These are phyloP conservation scores for Dictyostelium discoideum DNA, from an alignment of 78 protist genomes.

Conservation along the genomic window DNA sequence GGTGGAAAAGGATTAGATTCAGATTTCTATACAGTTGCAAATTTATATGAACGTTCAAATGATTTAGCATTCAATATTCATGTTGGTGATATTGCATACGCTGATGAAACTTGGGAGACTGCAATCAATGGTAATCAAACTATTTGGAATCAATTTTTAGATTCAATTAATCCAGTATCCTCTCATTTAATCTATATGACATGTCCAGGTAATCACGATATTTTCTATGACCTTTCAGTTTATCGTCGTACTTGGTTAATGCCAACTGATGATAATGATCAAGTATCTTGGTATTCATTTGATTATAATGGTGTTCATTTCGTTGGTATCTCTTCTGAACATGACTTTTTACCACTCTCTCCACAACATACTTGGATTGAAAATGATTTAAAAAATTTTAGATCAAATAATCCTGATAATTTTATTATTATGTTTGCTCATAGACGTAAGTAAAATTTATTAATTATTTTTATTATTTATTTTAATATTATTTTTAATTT, in stretches of 20 bases:
- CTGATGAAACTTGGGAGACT: slow-evolving; percentile 18
- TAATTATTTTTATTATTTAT: too few species aligned
- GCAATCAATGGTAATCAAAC: slow-evolving; percentile 47
- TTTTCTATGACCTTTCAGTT: slow-evolving; percentile 14
- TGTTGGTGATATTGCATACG: slow-evolving; percentile 75
- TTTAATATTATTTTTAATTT: too few species aligned
- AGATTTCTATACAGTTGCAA: not conserved
- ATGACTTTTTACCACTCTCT: slow-evolving; percentile 16
- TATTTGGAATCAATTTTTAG: slow-evolving; percentile 33
- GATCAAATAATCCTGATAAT: slow-evolving; percentile 34
- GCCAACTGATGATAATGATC: slow-evolving; percentile 18
- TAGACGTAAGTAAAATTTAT: not conserved
- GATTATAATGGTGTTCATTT: slow-evolving; percentile 66
- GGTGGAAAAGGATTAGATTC: not conserved
- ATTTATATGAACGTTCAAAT: not conserved
- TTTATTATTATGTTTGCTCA: slow-evolving; percentile 38
- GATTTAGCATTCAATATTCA: slow-evolving; percentile 18
- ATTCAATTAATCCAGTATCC: slow-evolving; percentile 2
- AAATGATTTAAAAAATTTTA: slow-evolving; percentile 7
- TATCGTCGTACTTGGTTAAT: slow-evolving; percentile 3
- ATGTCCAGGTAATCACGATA: slow-evolving; percentile 75
- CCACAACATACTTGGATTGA: slow-evolving; percentile 31
- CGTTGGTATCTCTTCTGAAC: slow-evolving; percentile 48
- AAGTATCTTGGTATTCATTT: slow-evolving; percentile 40
- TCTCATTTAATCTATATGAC: not conserved